Evolutionary conservation across 106 monocot species (phyloP), one percentile per base, ranked within the genome.

Genomic region (Amphibolis antarctica): DNA sequence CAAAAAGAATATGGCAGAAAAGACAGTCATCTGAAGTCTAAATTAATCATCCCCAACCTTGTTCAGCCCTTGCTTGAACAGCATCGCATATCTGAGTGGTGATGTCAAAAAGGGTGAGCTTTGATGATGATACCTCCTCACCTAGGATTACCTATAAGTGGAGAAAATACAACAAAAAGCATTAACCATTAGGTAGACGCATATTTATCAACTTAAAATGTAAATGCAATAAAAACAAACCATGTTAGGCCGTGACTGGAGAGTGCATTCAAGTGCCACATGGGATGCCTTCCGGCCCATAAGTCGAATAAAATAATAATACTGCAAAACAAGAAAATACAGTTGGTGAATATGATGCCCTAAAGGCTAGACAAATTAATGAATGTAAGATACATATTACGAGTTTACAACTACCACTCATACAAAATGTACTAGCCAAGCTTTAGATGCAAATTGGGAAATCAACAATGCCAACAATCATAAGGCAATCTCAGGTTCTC

Each of bases 241-340:
- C 93, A 88, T 78, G 66, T 93, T 93, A 50, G 88, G 93, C 78
- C 85, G 88, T 26, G 93, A 88, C 45, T 93, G 93, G 23, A 93
- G 88, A 28, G 93, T 60, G 73, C 93, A 93, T 71, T 93, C 88
- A 67, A 93, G 68, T 46, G 93, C 93, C 44, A 93, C 88, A 77
- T 93, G 88, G 78, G 93, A 93, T 53, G 88, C 92, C 75, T 83
- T 93, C 42, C 82, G 69, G 0, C 92, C 88, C 88, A 93, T 88
- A 44, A 93, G 71, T n/a, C 88, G 81, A 81, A 93, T 82, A 63
- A 93, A 88, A 65, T 93, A 93, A 63, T 93, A 93, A 64, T 93
- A 92, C 92, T 92, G 81, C 46, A 78, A 73, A 60, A 24, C 36
- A 77, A 66, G 60, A 27, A 28, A 30, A 15, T 22, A 59, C 1